Evolutionary conservation across 495 filamentous ascomycete genomes (phyloP).

Genomic region (Hypoxylon lenormandii): DNA sequence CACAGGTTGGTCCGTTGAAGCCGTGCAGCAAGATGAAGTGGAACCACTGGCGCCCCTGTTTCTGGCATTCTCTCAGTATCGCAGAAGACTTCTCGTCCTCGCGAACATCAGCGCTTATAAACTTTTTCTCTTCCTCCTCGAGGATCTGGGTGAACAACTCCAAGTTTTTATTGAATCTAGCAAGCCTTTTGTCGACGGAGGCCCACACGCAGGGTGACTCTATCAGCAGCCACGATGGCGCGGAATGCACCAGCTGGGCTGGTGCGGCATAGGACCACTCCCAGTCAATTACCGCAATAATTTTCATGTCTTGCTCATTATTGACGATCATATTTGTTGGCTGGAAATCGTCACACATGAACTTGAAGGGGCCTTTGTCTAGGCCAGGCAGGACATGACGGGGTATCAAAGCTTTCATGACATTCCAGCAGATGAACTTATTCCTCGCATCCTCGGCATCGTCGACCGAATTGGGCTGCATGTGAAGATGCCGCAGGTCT

Average conservation of each 20-base stretch:
- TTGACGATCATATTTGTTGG: constrained; percentile 53
- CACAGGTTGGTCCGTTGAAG: too few relatives aligned
- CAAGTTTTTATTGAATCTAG: too few relatives aligned
- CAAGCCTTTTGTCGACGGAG: too few relatives aligned
- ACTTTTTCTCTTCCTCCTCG: too few relatives aligned
- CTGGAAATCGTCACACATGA: constrained; percentile 54
- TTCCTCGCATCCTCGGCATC: constrained; percentile 29
- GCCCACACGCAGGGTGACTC: too few relatives aligned
- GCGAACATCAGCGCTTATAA: too few relatives aligned
- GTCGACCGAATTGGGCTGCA: constrained; percentile 36
- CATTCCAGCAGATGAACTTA: constrained; percentile 23
- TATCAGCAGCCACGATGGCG: constrained; percentile 45
- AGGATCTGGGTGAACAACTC: too few relatives aligned
- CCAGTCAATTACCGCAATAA: constrained; percentile 42
- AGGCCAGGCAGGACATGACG: background rate
- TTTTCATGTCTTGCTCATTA: constrained; percentile 33
- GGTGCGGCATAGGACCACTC: constrained; percentile 46
- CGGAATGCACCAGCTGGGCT: constrained; percentile 34
- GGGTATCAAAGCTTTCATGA: constrained; percentile 28
- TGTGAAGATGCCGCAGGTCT: constrained; percentile 27
- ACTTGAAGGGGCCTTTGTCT: constrained; percentile 44
- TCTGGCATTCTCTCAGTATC: too few relatives aligned
- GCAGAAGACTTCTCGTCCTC: too few relatives aligned
- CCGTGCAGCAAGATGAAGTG: too few relatives aligned
- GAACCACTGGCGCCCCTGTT: too few relatives aligned